phyloP scores from a whole-genome alignment of 2,329 filamentous ascomycete species.

The Exophiala sp. region DNA sequence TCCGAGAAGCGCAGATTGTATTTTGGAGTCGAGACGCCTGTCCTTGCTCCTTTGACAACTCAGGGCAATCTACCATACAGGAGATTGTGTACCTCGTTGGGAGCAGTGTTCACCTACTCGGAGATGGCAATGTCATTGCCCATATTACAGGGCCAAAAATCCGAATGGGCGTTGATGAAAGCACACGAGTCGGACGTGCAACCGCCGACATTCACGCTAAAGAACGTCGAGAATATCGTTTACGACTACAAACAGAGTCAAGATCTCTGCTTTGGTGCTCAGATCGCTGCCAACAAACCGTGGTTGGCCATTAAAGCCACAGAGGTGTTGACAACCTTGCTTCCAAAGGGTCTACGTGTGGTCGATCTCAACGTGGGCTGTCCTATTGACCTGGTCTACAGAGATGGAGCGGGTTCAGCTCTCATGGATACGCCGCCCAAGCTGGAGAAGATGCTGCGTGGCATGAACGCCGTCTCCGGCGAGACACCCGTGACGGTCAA shows the following conservation, averaged over 20 bases:
- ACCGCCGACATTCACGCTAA: slow-evolving; percentile 64
- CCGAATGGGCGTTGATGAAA: slow-evolving; percentile 93
- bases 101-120: slow-evolving; percentile 90
- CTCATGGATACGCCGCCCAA: slow-evolving; percentile 85
- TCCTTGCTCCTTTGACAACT: slow-evolving; percentile 90
- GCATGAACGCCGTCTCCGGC: slow-evolving; percentile 91
- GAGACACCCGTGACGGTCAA: slow-evolving; percentile 92
- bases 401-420: slow-evolving; percentile 82
- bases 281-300: slow-evolving; percentile 88
- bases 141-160: slow-evolving; percentile 81
- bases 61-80: slow-evolving; percentile 96
- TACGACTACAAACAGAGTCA: slow-evolving; percentile 75
- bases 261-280: slow-evolving; percentile 85
- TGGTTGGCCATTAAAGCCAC: slow-evolving; percentile 87
- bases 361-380: slow-evolving; percentile 97
- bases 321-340: slow-evolving; percentile 70
- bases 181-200: slow-evolving; percentile 78
- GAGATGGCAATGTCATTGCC: slow-evolving; percentile 97
- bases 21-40: slow-evolving; percentile 88
- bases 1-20: slow-evolving; percentile 94
- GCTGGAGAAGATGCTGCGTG: slow-evolving; percentile 88
- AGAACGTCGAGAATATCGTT: slow-evolving; percentile 52
- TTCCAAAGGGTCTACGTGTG: slow-evolving; percentile 73
- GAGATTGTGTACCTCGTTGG: slow-evolving; percentile 80
- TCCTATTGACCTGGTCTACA: slow-evolving; percentile 90